Percentiles rank a stretch among this genome's conserved stretches.
Conservation (phyloP, 2,329 filamentous ascomycete genomes). For the Diaporthe longicolla region DNA sequence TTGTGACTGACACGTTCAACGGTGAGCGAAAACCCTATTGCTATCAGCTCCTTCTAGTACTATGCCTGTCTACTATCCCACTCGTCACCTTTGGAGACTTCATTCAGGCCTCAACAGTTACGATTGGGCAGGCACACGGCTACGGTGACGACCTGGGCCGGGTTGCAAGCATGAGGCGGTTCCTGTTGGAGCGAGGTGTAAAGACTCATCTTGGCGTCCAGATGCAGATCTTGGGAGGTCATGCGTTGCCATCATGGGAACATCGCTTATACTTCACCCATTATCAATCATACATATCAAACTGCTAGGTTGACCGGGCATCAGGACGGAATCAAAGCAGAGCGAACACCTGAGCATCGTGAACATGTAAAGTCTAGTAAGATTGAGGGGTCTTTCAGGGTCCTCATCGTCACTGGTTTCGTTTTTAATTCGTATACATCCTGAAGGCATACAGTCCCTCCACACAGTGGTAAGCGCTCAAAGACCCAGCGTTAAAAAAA, state of each 20-base stretch:
- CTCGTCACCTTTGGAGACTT: not conserved
- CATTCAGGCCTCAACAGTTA: not conserved
- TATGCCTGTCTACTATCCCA: not conserved
- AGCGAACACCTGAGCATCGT: not conserved
- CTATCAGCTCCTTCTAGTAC: not conserved
- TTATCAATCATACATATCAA: not conserved
- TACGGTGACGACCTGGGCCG: not conserved
- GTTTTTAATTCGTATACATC: too few species aligned
- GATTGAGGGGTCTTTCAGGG: constrained; percentile 1
- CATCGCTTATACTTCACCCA: not conserved
- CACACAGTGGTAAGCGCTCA: too few species aligned
- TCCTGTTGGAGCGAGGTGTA: not conserved
- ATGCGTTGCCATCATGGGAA: not conserved
- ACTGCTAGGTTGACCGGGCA: not conserved
- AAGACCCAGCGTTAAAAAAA: too few species aligned
- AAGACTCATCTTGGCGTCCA: constrained; percentile 4
- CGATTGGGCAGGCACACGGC: not conserved
- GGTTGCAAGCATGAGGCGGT: not conserved
- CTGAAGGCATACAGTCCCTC: too few species aligned
- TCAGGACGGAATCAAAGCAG: not conserved
- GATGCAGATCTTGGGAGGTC: constrained; percentile 6
- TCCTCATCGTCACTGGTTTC: not conserved
- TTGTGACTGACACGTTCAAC: constrained; percentile 24
- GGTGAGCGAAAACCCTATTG: constrained; percentile 21
- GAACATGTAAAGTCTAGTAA: not conserved